Evolutionary conservation across 2,329 filamentous ascomycete genomes (phyloP).

Genomic region (Aspergillus japonicus): DNA sequence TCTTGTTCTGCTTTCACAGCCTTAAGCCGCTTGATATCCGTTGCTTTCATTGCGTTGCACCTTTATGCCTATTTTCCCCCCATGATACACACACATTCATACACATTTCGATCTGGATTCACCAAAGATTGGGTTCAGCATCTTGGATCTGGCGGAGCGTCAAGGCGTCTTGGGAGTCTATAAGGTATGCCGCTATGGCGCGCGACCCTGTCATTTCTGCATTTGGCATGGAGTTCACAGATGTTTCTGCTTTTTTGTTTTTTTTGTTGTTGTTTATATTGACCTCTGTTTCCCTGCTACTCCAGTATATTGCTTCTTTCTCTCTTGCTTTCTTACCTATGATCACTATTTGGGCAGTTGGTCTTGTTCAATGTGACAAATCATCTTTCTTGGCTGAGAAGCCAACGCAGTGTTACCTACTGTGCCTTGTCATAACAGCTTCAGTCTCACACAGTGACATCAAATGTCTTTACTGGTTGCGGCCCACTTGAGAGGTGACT

Average conservation of each 20-base stretch:
- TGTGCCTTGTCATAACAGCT: too few relatives aligned
- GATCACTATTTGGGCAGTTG: neutral
- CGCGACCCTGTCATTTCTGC: slow-evolving; percentile 24
- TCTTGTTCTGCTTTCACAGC: neutral
- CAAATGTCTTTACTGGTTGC: too few relatives aligned
- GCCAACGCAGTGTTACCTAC: too few relatives aligned
- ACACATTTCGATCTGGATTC: neutral
- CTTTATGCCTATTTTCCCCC: neutral
- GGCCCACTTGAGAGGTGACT: neutral
- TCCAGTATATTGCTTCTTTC: slow-evolving; percentile 9
- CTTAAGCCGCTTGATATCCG: neutral
- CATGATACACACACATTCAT: neutral
- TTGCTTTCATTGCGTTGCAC: neutral
- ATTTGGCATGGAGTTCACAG: slow-evolving; percentile 28
- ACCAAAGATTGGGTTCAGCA: slow-evolving; percentile 1
- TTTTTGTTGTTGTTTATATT: slow-evolving; percentile 22
- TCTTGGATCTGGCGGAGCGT: slow-evolving; percentile 21
- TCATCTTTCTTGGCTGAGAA: neutral
- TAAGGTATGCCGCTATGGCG: slow-evolving; percentile 17
- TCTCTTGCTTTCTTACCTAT: slow-evolving; percentile 14
- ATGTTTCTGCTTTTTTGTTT: slow-evolving; percentile 21
- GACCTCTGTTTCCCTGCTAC: slow-evolving; percentile 11
- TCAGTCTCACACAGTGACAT: too few relatives aligned
- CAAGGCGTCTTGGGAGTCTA: slow-evolving; percentile 33
- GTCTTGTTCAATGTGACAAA: neutral